phyloP scores from a whole-genome alignment of 2,329 filamentous ascomycete species.

The Aspergillus oerlinghausenensis region DNA sequence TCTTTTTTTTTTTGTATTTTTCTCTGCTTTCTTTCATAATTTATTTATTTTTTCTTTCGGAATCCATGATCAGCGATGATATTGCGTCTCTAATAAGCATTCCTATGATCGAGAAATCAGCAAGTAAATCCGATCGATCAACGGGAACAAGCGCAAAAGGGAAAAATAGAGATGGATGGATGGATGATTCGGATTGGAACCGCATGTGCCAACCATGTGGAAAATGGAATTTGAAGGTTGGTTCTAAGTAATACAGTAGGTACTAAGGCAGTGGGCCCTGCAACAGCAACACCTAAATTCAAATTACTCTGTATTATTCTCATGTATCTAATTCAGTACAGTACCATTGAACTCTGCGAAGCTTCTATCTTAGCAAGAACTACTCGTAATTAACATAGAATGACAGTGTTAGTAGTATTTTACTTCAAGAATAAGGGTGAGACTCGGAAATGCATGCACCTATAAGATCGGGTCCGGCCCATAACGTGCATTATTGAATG shows the following conservation, averaged over 20 bases:
- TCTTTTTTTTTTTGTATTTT: background rate
- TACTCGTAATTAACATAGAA: too few relatives aligned
- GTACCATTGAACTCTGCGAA: too few relatives aligned
- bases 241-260: background rate
- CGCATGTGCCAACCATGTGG: constrained; percentile 34
- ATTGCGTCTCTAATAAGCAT: background rate
- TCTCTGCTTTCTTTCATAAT: background rate
- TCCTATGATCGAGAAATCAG: background rate
- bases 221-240: background rate
- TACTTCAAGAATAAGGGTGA: background rate
- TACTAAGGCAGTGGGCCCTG: background rate
- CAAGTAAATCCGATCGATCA: background rate
- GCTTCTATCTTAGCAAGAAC: too few relatives aligned
- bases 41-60: background rate
- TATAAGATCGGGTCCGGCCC: background rate
- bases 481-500: background rate
- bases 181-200: constrained; percentile 12
- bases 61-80: background rate
- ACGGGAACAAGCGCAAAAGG: background rate
- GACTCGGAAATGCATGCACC: background rate
- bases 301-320: background rate
- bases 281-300: background rate
- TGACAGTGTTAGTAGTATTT: too few relatives aligned
- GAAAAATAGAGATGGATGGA: background rate
- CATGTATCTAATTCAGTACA: too few relatives aligned